Conservation (phyloP, 148 eudicot species). For the Fagopyrum homotropicum region DNA sequence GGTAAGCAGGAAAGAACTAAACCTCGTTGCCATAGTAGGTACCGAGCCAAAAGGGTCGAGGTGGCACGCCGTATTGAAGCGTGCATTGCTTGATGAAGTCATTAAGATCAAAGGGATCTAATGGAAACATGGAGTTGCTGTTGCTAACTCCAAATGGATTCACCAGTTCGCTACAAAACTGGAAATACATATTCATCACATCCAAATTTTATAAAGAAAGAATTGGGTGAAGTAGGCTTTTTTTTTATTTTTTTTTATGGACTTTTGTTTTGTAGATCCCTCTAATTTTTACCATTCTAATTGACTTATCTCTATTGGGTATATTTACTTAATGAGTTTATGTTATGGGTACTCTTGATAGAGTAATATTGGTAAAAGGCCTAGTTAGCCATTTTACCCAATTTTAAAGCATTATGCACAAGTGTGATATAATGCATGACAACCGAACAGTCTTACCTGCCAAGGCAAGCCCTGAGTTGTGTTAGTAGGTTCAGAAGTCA, state of each 20-base stretch:
- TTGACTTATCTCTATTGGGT: too few species aligned
- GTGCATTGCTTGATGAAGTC: constrained; percentile 7
- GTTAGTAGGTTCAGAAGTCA: not conserved
- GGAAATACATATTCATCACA: not conserved
- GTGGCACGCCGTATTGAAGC: not conserved
- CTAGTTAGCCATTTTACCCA: too few species aligned
- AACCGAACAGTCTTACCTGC: not conserved
- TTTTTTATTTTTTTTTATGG: too few species aligned
- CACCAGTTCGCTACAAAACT: constrained; percentile 1
- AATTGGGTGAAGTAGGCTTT: too few species aligned
- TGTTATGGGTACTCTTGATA: too few species aligned
- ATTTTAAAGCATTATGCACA: not conserved
- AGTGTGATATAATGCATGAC: too few species aligned
- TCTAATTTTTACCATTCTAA: too few species aligned
- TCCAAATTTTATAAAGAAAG: too few species aligned
- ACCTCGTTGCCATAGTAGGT: constrained; percentile 2
- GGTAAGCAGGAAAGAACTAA: not conserved
- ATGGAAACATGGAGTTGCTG: not conserved
- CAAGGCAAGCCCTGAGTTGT: not conserved
- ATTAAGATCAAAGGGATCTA: not conserved
- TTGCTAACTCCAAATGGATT: constrained; percentile 2
- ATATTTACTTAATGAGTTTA: too few species aligned
- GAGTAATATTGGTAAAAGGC: too few species aligned
- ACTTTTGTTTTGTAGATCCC: too few species aligned
- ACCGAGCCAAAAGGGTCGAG: not conserved